Percentiles rank a stretch among this genome's conserved stretches.
phyloP scores from a whole-genome alignment of 2,329 filamentous ascomycete species.

The Bipolaris cookei region DNA sequence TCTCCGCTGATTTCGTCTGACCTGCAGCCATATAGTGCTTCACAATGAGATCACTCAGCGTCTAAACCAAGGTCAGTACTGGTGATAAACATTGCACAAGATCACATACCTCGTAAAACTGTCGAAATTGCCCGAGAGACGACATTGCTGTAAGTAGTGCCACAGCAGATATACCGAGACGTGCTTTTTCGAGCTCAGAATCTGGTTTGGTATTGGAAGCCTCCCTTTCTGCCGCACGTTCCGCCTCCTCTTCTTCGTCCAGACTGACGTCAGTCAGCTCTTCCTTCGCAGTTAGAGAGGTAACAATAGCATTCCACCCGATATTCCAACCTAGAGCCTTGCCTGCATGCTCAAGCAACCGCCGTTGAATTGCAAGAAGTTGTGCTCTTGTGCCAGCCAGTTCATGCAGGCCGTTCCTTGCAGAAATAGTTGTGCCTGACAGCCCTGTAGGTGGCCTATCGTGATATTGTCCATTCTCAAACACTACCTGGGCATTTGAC shows the following conservation, averaged over 20 bases:
- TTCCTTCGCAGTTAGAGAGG: conserved; percentile 30
- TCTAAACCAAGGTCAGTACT: conserved; percentile 66
- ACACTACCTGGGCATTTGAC: conserved; percentile 44
- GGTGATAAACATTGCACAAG: background rate
- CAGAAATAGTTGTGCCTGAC: conserved; percentile 25
- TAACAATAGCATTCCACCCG: conserved; percentile 66
- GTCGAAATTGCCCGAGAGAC: conserved; percentile 49
- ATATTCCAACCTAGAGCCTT: conserved; percentile 75
- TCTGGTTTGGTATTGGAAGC: conserved; percentile 1
- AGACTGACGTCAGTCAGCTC: conserved; percentile 50
- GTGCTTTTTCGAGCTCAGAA: conserved; percentile 17
- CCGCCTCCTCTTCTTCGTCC: conserved; percentile 30
- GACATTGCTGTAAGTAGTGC: conserved; percentile 43
- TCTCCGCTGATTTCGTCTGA: conserved; percentile 77
- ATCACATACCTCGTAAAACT: conserved; percentile 48
- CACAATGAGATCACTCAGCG: conserved; percentile 82
- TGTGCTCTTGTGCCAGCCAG: conserved; percentile 83
- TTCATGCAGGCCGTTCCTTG: conserved; percentile 72
- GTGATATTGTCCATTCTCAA: conserved; percentile 48
- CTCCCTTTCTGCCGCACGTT: conserved; percentile 15
- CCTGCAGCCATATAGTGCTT: conserved; percentile 82
- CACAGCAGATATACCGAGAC: conserved; percentile 38
- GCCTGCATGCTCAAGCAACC: conserved; percentile 77
- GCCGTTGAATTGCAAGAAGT: conserved; percentile 78
- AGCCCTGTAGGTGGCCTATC: conserved; percentile 35